Evolutionary conservation across 2,329 filamentous ascomycete genomes (phyloP).

Genomic region (Alternaria postmessia): DNA sequence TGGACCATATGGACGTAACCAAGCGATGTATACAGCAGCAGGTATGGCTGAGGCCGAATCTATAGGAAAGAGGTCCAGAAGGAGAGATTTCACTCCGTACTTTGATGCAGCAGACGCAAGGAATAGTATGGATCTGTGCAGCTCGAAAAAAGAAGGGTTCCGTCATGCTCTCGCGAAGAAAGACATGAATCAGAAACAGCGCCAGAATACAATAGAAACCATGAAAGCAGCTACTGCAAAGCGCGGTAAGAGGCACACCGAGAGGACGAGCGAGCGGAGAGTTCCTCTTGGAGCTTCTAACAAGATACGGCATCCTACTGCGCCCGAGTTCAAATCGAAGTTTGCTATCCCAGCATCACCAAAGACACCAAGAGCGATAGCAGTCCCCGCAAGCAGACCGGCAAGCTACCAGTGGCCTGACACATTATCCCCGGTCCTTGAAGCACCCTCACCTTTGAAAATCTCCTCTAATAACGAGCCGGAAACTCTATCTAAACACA

Average conservation of each 20-base stretch:
- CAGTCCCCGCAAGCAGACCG: neutral
- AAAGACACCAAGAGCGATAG: neutral
- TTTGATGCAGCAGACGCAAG: neutral
- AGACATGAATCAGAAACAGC: neutral
- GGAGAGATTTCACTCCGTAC: neutral
- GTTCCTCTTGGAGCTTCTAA: no score
- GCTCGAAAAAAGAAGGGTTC: neutral
- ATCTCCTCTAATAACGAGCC: neutral
- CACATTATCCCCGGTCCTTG: neutral
- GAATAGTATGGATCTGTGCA: neutral
- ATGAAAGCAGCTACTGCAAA: neutral
- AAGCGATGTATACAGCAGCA: neutral
- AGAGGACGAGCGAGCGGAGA: neutral
- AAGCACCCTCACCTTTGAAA: constrained; percentile 3
- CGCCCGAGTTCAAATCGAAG: neutral
- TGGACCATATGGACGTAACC: neutral
- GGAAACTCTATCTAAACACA: rapidly evolving
- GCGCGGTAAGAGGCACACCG: rapidly evolving
- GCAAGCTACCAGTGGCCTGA: neutral
- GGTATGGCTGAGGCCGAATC: neutral
- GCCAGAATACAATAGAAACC: neutral
- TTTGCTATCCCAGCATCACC: no score
- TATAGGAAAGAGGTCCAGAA: neutral
- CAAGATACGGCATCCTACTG: neutral
- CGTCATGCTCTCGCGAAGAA: neutral